These are phyloP conservation scores for Syzygium grande DNA, from an alignment of 345 rosid species.

Conservation along the genomic window DNA sequence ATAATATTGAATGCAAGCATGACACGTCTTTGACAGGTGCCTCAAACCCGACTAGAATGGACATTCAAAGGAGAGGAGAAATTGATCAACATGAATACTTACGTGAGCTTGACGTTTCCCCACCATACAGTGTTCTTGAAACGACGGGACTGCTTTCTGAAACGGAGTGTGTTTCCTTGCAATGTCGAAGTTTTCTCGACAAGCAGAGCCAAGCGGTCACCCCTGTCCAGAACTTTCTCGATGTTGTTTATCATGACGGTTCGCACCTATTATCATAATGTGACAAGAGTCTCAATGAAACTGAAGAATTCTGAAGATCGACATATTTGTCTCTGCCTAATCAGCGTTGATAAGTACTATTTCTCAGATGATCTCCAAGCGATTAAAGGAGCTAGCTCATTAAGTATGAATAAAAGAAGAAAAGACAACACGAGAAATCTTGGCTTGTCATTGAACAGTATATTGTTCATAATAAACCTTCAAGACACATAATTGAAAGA, in stretches of 20 bases:
- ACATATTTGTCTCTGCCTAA: background rate
- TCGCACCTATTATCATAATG: constrained; percentile 17
- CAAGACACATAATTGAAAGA: background rate
- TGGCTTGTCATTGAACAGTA: background rate
- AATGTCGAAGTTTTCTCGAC: constrained; percentile 34
- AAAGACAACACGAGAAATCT: background rate
- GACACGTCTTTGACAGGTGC: background rate
- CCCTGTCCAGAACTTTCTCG: constrained; percentile 39
- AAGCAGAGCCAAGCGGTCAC: constrained; percentile 33
- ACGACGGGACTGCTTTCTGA: constrained; percentile 29
- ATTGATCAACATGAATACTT: background rate
- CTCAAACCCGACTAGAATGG: background rate
- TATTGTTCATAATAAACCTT: background rate
- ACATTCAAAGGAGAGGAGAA: background rate
- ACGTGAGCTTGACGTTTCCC: constrained; percentile 40
- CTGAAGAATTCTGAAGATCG: background rate
- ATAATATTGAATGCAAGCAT: background rate
- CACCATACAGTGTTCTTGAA: constrained; percentile 32
- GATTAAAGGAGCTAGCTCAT: background rate
- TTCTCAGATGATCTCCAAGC: background rate
- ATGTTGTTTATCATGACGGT: constrained; percentile 44
- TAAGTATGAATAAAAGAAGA: background rate
- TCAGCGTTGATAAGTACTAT: background rate
- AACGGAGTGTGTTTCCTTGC: constrained; percentile 30
- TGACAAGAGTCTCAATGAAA: background rate